These are phyloP conservation scores for Lithospermum erythrorhizon DNA, from an alignment of 257 asterid genomes.

Conservation along the genomic window DNA sequence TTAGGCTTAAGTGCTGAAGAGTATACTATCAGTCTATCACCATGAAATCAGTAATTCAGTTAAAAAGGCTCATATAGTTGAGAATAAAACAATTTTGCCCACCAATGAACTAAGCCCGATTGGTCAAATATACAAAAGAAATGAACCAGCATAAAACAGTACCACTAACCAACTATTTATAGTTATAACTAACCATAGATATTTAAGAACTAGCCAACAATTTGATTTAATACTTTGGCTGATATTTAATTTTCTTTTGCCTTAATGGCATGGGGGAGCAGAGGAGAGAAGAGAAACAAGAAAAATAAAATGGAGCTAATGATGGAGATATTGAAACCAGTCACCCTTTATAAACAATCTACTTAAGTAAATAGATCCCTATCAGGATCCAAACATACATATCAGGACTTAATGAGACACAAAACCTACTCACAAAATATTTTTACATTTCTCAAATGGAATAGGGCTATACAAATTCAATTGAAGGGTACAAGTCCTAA, in stretches of 20 bases:
- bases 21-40: background rate
- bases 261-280: background rate
- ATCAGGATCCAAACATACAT: background rate
- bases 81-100: background rate
- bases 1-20: background rate
- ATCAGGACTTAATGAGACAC: background rate
- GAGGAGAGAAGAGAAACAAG: background rate
- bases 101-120: too few species aligned
- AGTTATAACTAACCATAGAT: background rate
- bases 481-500: background rate
- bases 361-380: background rate
- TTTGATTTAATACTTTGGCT: too few species aligned
- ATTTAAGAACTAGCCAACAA: too few species aligned
- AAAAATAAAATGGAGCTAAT: background rate
- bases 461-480: background rate
- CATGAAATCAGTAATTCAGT: background rate
- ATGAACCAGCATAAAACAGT: background rate
- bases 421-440: background rate
- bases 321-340: background rate
- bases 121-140: background rate
- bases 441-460: background rate
- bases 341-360: background rate
- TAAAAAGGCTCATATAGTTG: background rate
- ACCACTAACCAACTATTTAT: background rate
- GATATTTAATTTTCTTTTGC: background rate